Evolutionary conservation across 768 basidiomycete genomes (phyloP), one percentile per base, ranked within the genome.

Genomic region (Lactarius sp.): DNA sequence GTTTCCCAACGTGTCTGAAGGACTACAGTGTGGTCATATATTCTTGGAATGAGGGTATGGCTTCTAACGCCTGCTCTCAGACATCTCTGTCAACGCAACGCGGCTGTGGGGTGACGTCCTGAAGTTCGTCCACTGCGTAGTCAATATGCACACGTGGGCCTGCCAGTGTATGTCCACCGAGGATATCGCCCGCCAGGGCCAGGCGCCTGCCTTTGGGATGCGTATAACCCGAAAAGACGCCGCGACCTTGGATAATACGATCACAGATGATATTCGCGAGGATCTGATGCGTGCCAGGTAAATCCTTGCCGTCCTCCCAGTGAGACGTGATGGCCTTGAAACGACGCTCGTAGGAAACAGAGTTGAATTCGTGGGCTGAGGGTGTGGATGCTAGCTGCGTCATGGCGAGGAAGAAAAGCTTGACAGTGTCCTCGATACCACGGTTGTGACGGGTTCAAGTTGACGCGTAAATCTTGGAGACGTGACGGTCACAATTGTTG

Each of bases 321-420:
- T 22, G 3, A 4, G 50, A 57, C 6, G 20, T 56, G 12, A 62
- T 62, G 3, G 6, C 31, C 3, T 34, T 10, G 18, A 62, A 62
- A 1, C 54, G 44, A 1, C 20, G 18, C 3, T 27, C 1, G 36
- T 37, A 62, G 22, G 31, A 31, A 9, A 27, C 50, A 1, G 7
- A 7, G 34, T 55, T 18, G 12, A 16, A 20, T 8, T 57, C 49
- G 34, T 22, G 22, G 22, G 22, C 22, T 22, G 2, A 22, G 22
- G 22, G 22, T 22, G 22, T 22, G 2, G 22, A 22, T 22, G 22
- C 2, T 22, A 51, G n/a, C 46, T 62, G 47, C 44, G 49, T 33
- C n/a, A 56, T 20, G 16, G 54, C 8, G 27, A 62, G 54, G 53
- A 62, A 61, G n/a, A 55, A 56, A 20, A 61, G 54, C 14, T 61